Evolutionary conservation across 1,139 yeast species (phyloP).

Genomic region (Taphrina pruni): DNA sequence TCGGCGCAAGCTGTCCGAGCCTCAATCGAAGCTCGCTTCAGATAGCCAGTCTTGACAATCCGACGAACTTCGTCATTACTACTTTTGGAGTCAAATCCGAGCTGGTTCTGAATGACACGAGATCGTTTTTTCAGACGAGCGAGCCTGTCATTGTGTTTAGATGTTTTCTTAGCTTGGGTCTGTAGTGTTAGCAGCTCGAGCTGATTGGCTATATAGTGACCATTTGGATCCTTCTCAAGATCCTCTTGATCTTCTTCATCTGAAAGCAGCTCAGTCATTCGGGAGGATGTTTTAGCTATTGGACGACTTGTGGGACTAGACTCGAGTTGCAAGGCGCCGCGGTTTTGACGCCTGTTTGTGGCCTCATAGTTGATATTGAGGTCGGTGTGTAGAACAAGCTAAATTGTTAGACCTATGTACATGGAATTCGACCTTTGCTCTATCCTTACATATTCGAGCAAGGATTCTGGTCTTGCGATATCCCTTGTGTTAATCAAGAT

Average conservation of each 20-base stretch:
- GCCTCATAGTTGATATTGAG: constrained; percentile 19
- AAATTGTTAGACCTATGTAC: not conserved
- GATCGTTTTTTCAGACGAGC: constrained; percentile 32
- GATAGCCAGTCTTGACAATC: constrained; percentile 21
- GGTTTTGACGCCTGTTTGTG: not conserved
- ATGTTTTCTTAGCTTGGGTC: constrained; percentile 14
- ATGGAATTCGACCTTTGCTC: not conserved
- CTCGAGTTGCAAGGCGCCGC: not conserved
- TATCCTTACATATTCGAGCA: constrained; percentile 12
- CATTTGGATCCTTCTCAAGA: constrained; percentile 17
- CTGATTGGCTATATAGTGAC: constrained; percentile 18
- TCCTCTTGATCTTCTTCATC: constrained; percentile 39
- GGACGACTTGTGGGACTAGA: not conserved
- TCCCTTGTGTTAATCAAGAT: not conserved
- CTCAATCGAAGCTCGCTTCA: constrained; percentile 20
- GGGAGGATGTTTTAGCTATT: constrained; percentile 2
- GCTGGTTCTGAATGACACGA: constrained; percentile 26
- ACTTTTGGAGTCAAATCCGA: constrained; percentile 9
- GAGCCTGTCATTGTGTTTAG: not conserved
- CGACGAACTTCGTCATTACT: constrained; percentile 15
- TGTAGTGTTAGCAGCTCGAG: constrained; percentile 12
- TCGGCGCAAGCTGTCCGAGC: not conserved
- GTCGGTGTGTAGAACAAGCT: constrained; percentile 14
- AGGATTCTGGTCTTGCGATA: constrained; percentile 19
- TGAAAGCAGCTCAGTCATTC: constrained; percentile 29